Base-by-base conservation (phyloP, 164 flowering plant genomes). In the Litsea cubeba region DNA sequence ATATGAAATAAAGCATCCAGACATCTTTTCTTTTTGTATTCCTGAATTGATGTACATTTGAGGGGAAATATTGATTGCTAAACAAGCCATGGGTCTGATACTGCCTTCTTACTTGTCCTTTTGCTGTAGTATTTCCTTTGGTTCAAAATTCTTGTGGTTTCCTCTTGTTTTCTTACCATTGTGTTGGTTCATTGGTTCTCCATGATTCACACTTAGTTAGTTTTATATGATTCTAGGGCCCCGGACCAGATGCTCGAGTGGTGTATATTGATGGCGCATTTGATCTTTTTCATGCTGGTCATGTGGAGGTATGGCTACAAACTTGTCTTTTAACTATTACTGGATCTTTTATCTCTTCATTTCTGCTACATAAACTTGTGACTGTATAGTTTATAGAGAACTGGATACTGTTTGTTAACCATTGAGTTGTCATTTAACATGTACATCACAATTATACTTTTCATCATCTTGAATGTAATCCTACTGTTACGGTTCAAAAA, bases 201-300 rank as follows among this genome's bases (percentile, higher is more conserved):
- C 65, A 12, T 51, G 12, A 54, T 5, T 23, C 24, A 74, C 5
- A 57, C 26, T 5, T 28, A 71, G 60, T 65, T 74, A 20, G 49
- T 60, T 30, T 26, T 76, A 18, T 75, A 20, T 70, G 15, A 51
- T 76, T 65, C 67, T 79, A 92, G 97, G 97, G 86, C 28, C 97
- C 97, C 74, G 93, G 87, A 68, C 97, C 97, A 71, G 87, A 89
- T 82, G 86, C 97, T 69, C 88, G 90, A 71, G 85, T 92, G 66
- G 90, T 92, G 18, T 92, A 90, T 79, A 90, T 92, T 77, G 97
- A 90, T 83, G 97, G 94, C 24, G 97, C 93, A 64, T 92, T 90
- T 81, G 97, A 92, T 85, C 91, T 92, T 68, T 90, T 92, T 71
- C 97, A 92, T 85, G 94, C 97, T 5, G 97, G 97, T 72, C 97